phyloP scores from a whole-genome alignment of 805 yeast species.

The Cyberlindnera lachancei region DNA sequence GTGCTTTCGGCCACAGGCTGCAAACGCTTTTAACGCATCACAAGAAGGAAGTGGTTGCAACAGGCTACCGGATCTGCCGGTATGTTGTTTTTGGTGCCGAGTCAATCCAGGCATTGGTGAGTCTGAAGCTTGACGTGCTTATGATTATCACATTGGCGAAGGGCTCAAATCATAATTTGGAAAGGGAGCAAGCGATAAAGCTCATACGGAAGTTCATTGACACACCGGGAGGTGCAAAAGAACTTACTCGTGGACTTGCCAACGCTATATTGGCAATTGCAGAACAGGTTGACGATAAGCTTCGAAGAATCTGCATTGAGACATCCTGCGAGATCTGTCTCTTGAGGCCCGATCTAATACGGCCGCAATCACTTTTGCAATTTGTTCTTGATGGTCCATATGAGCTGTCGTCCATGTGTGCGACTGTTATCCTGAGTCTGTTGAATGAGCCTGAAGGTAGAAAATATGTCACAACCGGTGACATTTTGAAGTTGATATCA shows the following conservation, averaged over 20 bases:
- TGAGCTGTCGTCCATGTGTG: constrained; percentile 34
- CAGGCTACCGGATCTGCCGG: constrained; percentile 71
- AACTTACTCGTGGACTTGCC: constrained; percentile 54
- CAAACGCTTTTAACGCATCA: constrained; percentile 53
- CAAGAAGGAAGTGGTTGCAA: constrained; percentile 56
- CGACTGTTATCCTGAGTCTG: constrained; percentile 44
- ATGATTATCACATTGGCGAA: constrained; percentile 58
- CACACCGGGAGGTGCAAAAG: constrained; percentile 43
- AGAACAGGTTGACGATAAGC: constrained; percentile 44
- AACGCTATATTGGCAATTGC: constrained; percentile 59
- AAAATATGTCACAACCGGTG: constrained; percentile 46
- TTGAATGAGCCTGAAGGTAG: constrained; percentile 52
- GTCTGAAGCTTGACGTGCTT: constrained; percentile 52
- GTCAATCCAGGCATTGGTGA: constrained; percentile 46
- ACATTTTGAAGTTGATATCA: constrained; percentile 55
- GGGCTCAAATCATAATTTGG: constrained; percentile 45
- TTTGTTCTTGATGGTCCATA: constrained; percentile 48
- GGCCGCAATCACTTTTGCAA: constrained; percentile 34
- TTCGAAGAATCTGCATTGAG: constrained; percentile 44
- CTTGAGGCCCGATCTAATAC: constrained; percentile 34
- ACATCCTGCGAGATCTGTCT: constrained; percentile 45
- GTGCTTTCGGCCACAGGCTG: constrained; percentile 49
- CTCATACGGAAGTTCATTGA: constrained; percentile 56
- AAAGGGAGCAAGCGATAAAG: constrained; percentile 72
- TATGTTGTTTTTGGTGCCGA: constrained; percentile 48